Conservation (phyloP, 2,329 filamentous ascomycete species). For the Diaporthe longicolla region DNA sequence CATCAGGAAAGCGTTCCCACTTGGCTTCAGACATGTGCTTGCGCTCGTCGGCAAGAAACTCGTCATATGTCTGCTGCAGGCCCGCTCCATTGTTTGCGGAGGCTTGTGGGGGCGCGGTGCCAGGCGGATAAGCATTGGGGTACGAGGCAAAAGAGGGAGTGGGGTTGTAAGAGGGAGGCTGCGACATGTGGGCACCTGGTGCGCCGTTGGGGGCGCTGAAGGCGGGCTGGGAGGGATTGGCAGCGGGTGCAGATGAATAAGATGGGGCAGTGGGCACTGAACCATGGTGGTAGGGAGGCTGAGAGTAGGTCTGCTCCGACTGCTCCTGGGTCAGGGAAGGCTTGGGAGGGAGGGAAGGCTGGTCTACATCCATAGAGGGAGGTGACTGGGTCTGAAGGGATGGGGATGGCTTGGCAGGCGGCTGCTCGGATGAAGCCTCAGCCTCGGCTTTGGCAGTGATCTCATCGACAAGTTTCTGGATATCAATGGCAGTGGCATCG, state of each 20-base stretch:
- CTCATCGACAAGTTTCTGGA: conserved; percentile 54
- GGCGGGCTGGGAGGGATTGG: conserved; percentile 37
- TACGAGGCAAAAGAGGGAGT: conserved; percentile 41
- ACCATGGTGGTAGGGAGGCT: conserved; percentile 42
- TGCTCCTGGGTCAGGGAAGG: conserved; percentile 48
- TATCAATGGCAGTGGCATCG: conserved; percentile 49
- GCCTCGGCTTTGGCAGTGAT: conserved; percentile 51
- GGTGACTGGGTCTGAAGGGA: conserved; percentile 37
- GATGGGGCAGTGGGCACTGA: conserved; percentile 41
- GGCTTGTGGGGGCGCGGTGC: conserved; percentile 36
- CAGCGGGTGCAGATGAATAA: conserved; percentile 37
- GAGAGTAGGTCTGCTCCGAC: conserved; percentile 42
- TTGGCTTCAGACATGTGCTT: conserved; percentile 82
- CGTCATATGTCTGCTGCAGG: conserved; percentile 77
- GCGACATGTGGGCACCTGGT: conserved; percentile 36
- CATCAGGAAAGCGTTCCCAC: conserved; percentile 85
- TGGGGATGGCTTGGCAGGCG: conserved; percentile 42
- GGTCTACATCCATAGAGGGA: conserved; percentile 45
- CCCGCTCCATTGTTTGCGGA: conserved; percentile 36
- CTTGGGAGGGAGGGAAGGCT: conserved; percentile 50
- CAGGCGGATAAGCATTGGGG: conserved; percentile 41
- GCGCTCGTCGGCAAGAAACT: conserved; percentile 80
- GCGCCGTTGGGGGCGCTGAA: conserved; percentile 36
- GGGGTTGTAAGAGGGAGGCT: conserved; percentile 37
- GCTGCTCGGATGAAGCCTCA: conserved; percentile 42